Evolutionary conservation across 108 stramenopile species (phyloP).

Genomic region (Nannochloropsis granulata): DNA sequence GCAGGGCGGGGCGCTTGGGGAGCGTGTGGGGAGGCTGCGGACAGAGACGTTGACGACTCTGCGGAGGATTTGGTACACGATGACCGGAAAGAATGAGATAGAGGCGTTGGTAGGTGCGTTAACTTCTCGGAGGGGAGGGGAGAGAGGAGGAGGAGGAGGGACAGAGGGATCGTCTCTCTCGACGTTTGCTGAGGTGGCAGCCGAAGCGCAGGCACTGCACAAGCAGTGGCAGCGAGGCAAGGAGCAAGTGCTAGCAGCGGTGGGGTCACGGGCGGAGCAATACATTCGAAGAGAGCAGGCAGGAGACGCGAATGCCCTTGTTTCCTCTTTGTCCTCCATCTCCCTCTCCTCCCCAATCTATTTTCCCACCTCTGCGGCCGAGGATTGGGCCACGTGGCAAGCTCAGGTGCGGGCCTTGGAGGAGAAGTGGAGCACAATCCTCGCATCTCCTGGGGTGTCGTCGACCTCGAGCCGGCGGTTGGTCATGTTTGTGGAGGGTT

Average conservation of each 20-base stretch:
- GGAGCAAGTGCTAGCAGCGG: background rate
- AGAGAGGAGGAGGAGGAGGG: background rate
- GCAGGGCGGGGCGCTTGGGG: background rate
- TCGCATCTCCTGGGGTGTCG: background rate
- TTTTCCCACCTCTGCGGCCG: background rate
- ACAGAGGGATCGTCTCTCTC: background rate
- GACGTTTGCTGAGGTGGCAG: background rate
- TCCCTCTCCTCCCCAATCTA: background rate
- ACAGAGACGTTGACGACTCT: background rate
- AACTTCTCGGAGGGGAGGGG: background rate
- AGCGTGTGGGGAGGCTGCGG: background rate
- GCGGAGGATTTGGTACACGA: background rate
- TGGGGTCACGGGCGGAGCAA: background rate
- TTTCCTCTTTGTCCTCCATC: background rate
- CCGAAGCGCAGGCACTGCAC: background rate
- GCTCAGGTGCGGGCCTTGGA: background rate
- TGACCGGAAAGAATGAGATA: background rate
- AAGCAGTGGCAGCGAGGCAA: background rate
- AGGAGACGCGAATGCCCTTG: background rate
- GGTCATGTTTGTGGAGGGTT: background rate
- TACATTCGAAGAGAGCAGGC: background rate
- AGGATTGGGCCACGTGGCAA: background rate
- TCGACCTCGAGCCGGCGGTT: background rate
- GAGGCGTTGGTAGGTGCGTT: background rate
- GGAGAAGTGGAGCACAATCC: background rate